Percentiles rank a stretch among this genome's conserved stretches.
Evolutionary conservation across 306 rosid species (phyloP).

Genomic region (Casuarina equisetifolia): DNA sequence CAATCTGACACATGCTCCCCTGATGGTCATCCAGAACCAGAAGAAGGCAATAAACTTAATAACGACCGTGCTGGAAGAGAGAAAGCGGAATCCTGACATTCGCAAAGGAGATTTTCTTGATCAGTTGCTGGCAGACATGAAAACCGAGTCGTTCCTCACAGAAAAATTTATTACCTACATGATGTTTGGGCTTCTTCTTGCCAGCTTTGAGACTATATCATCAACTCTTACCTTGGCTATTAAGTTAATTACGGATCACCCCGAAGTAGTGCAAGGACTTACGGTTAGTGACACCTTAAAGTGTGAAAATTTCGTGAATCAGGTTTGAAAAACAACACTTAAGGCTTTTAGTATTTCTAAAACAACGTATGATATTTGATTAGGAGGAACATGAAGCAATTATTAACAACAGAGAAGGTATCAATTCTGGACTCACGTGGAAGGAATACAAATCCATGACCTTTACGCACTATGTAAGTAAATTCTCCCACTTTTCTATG

Average conservation of each 20-base stretch:
- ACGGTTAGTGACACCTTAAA: background rate
- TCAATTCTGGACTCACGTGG: background rate
- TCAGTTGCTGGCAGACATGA: conserved; percentile 31
- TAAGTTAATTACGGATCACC: background rate
- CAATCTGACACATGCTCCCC: background rate
- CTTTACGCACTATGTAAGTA: background rate
- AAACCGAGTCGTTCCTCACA: conserved; percentile 26
- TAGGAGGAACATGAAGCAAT: background rate
- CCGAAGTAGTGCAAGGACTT: background rate
- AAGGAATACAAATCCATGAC: conserved; percentile 4
- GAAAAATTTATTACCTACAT: conserved; percentile 29
- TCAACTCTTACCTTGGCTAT: background rate
- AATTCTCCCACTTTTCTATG: too few relatives aligned
- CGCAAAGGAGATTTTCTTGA: conserved; percentile 35
- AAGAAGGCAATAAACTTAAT: conserved; percentile 29
- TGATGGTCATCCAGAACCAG: conserved; percentile 17
- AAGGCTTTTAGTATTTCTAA: background rate
- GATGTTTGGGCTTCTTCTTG: conserved; percentile 22
- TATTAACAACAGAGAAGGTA: background rate
- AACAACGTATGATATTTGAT: background rate
- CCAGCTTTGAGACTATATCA: conserved; percentile 4
- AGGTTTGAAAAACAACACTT: background rate
- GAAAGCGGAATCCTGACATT: conserved; percentile 18
- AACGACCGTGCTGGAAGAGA: conserved; percentile 28
- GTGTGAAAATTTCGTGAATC: background rate